Evolutionary conservation across 2,329 filamentous ascomycete genomes (phyloP), one percentile per base, ranked within the genome.

Genomic region (Microdochium bolleyi): DNA sequence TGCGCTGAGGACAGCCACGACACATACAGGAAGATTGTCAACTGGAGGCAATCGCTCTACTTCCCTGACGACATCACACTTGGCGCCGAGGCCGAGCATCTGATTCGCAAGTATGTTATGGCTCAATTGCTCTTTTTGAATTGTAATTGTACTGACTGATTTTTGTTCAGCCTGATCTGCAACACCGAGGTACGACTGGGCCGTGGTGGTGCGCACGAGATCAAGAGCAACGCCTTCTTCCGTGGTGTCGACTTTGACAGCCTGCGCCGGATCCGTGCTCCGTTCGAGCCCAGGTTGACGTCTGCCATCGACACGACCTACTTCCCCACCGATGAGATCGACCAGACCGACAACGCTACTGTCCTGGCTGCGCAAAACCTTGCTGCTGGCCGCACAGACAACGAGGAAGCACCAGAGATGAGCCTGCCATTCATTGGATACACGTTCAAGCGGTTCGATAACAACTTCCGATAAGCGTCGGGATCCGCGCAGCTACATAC

Each of bases 21-120:
- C 70, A 97, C 94, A 1, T 99, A 99, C 73, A 87, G 92, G 60
- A 99, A 99, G 80, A 99, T 99, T 69, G 91, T 99, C 63, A 96
- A 96, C 74, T 99, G 94, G 94, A 85, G 89, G 53, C 87, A 95
- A 65, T 91, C 92, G 55, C 75, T 99, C 49, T 96, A 96, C 71
- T 97, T 99, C 77, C 94, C 94, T 0, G 92, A 95, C 55, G 94
- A 99, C 69, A 88, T 96, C 63, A 88, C 89, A 56, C 78, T 99
- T 32, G 90, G 90, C 44, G 80, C 81, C 1, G 92, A 96, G 65
- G 92, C 94, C 0, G 92, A 97, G 72, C 88, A 92, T 64, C 79
- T 97, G 66, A 95, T 97, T 62, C 80, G 91, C 77, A 90, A 87
- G 91, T 95, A 77, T 68, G 82, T 70, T 51, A 34, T 49, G 22